Evolutionary conservation across 768 basidiomycete species (phyloP), one percentile per base, ranked within the genome.

Genomic region (Rhodotorula taiwanensis): DNA sequence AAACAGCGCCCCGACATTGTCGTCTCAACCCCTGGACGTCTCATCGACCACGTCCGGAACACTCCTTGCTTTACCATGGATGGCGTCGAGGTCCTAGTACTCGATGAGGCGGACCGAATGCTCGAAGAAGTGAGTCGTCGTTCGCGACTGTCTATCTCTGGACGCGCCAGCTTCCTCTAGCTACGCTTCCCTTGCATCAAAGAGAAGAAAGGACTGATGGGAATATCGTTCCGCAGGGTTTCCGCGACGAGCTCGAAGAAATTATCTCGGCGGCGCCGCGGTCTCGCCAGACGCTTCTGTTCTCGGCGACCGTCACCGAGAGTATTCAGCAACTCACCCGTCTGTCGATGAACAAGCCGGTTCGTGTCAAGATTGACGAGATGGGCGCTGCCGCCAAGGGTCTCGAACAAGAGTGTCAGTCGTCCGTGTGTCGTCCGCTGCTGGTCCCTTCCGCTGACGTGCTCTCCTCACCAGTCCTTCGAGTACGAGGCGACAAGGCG

Each of bases 271-370:
- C 88, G 51, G 67, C 70, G 0, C 72, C 73, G 4, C 64, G 76
- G 57, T 74, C 73, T 20, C 83, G 95, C 42, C 95, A 98, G 75
- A 98, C 95, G 6, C 94, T 99, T 91, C 81, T 99, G 42, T 99
- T 99, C 77, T 95, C 92, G 1, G 95, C 95, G 4, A 99, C 95
- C 2, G 98, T 98, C 88, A 97, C 93, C 7, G 95, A 99, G 76
- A 87, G 88, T 2, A 87, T 98, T 14, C 89, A 95, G 71, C 86
- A 92, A 73, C 82, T 99, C 52, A 88, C 98, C 60, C 85, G 84
- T 72, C 86, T 98, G 81, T 89, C 89, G 18, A 78, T 98, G 52
- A 87, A 90, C 75, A 91, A 87, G 74, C 95, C 95, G 9, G 89
- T 93, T 14, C 83, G 93, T 48, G 80, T 98, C 36, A 97, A 97